Base-by-base conservation (phyloP, 2,329 filamentous ascomycete genomes). In the Fusarium domesticum region DNA sequence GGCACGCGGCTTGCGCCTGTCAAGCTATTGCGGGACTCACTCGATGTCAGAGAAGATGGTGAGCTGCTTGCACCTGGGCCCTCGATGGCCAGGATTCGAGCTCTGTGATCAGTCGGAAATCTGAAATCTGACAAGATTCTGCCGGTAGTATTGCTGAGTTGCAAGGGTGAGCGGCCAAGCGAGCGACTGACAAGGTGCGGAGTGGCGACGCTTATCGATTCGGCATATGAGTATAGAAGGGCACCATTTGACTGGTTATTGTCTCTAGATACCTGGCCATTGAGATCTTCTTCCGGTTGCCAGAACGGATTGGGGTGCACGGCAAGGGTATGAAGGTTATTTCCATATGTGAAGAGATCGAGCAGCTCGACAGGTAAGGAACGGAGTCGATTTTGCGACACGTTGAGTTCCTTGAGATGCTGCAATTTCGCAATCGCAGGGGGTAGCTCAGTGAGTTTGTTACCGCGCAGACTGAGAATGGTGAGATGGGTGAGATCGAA, bases 381-480 rank as follows among this genome's bases (percentile, higher is more conserved):
- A 6, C 70, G 71, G 10, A 89, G 68, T 5, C 67, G 64, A 49
- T 88, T 89, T 41, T 84, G 77, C 1, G 82, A 78, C 7, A 89
- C 56, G 53, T 87, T 88, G 31, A 89, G 74, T 39, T 80, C 74
- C 39, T 70, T 68, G 4, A 89, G 71, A 45, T 80, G 81, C 5
- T 60, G 61, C 6, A 89, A 70, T 23, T 76, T 76, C 17, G 69
- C 70, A 37, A 89, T 80, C 4, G 73, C 70, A 0, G 80, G 69
- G 1, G 85, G 81, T 3, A 89, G 65, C 56, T 84, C 77, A 0
- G 66, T 68, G 12, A 89, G 71, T 18, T 72, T 63, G 56, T 88
- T 88, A 47, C 74, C 77, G 28, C 85, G 79, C 14, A 89, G 70
- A 54, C 78, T 87, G 11, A 89, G 73, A 14, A 83, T 77, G 0